Evolutionary conservation across 2,329 filamentous ascomycete species (phyloP), one percentile per base, ranked within the genome.

Genomic region (Cladophialophora carrionii): DNA sequence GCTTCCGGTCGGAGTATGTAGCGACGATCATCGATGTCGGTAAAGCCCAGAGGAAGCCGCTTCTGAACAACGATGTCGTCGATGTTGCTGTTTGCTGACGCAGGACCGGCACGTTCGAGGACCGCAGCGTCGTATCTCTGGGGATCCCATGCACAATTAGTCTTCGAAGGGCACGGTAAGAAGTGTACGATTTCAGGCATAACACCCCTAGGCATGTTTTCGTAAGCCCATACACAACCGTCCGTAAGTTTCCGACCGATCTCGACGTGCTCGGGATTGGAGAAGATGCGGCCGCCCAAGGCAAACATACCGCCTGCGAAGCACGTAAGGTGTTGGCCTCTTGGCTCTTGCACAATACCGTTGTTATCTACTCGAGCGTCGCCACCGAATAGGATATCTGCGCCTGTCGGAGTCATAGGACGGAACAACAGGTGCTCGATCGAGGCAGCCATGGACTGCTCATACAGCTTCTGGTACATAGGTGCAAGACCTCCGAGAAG

Each of bases 401-500:
- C 73, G 54, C 76, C 70, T 17, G 76, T 74, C 22, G 62, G 65
- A 24, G 87, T 84, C 86, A 94, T 90, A 0, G 92, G 91, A 3
- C 88, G 85, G 77, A 87, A 96, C 62, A 96, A 84, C 9, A 96
- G 82, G 75, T 90, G 84, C 68, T 91, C 83, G 69, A 89, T 89
- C 43, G 89, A 85, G 0, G 87, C 86, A 5, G 88, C 84, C 31
- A 88, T 84, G 2, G 87, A 84, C 61, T 84, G 85, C 63, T 88
- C 81, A 74, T 96, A 92, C 61, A 65, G 63, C 20, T 83, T 83
- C 66, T 83, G 81, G 75, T 96, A 96, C 74, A 71, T 64, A 31
- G 64, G 53, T 67, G 88, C 85, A 1, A 87, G 81, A 0, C 49
- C 49, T 10, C 91, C 90, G 1, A 96, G 84, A 2, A 96, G 83